These are phyloP conservation scores for Phytophthora lateralis DNA, from an alignment of 352 stramenopile genomes.

Conservation along the genomic window DNA sequence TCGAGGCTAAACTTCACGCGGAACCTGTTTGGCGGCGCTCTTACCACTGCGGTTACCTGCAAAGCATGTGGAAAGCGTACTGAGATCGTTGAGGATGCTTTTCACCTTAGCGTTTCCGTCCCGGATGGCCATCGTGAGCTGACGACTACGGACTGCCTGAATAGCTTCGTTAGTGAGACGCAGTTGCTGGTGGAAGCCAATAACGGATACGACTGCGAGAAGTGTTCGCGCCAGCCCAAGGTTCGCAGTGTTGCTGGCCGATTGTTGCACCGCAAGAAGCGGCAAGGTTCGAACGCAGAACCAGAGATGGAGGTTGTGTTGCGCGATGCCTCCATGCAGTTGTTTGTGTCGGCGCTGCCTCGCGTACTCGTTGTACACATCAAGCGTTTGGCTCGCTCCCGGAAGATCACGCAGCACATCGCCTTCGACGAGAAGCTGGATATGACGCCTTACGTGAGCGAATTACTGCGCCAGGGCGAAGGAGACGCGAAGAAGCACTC, in stretches of 20 bases:
- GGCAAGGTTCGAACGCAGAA: conserved; percentile 25
- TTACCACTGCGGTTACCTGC: conserved; percentile 62
- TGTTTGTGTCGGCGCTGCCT: conserved; percentile 55
- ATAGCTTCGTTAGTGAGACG: conserved; percentile 56
- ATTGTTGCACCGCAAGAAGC: conserved; percentile 39
- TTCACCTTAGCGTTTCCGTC: conserved; percentile 67
- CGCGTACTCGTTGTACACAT: conserved; percentile 73
- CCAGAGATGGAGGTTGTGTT: conserved; percentile 40
- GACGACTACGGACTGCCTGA: conserved; percentile 50
- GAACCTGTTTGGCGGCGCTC: conserved; percentile 56
- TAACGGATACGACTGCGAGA: conserved; percentile 78
- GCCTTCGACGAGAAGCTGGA: conserved; percentile 61
- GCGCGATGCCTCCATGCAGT: conserved; percentile 60
- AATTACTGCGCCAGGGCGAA: conserved; percentile 31
- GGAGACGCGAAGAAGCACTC: conserved; percentile 27
- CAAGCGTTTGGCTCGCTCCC: conserved; percentile 55
- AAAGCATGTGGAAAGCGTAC: conserved; percentile 54
- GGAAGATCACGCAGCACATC: conserved; percentile 77
- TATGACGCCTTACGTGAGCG: conserved; percentile 51
- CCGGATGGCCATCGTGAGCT: conserved; percentile 32
- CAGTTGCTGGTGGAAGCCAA: conserved; percentile 51
- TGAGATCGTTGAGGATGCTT: conserved; percentile 61
- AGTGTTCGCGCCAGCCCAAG: conserved; percentile 55
- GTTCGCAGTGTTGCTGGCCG: conserved; percentile 24
- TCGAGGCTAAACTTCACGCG: conserved; percentile 67